Percentiles rank a stretch among this genome's conserved stretches.
phyloP scores from a whole-genome alignment of 257 asterid species.

The Pogostemon cablin region DNA sequence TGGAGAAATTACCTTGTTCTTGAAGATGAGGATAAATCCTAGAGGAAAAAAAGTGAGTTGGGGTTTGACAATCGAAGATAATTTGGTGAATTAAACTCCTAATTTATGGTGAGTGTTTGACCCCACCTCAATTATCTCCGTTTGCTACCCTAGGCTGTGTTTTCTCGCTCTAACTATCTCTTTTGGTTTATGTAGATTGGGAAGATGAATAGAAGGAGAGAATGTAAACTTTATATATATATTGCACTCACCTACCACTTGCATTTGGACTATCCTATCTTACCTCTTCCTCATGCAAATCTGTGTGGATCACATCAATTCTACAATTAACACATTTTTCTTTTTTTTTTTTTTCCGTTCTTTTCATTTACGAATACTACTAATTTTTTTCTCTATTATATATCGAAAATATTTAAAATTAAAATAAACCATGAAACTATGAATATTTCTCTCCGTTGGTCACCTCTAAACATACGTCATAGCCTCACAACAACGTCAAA shows the following conservation, averaged over 20 bases:
- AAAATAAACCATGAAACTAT: too few species aligned
- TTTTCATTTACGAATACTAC: too few species aligned
- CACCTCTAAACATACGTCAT: too few species aligned
- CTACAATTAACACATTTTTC: background rate
- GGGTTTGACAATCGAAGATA: constrained; percentile 36
- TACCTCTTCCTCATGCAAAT: background rate
- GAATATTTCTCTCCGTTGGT: too few species aligned
- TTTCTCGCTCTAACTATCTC: background rate
- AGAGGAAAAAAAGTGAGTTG: constrained; percentile 30
- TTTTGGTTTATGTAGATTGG: too few species aligned
- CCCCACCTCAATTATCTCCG: constrained; percentile 48
- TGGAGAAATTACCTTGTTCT: constrained; percentile 26
- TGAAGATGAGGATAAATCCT: constrained; percentile 25
- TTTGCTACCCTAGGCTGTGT: background rate
- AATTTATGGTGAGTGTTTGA: constrained; percentile 33
- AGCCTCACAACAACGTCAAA: too few species aligned
- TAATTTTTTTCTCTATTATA: too few species aligned
- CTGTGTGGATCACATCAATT: background rate
- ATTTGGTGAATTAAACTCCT: background rate
- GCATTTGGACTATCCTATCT: constrained; percentile 26
- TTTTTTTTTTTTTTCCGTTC: too few species aligned
- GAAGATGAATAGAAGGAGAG: too few species aligned
- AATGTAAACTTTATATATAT: too few species aligned
- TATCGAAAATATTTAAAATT: too few species aligned
- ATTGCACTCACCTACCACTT: constrained; percentile 28